A percentile compares a stretch with the other conserved stretches of the same genome.
These are phyloP conservation scores for Rehmannia glutinosa DNA, from an alignment of 257 asterid genomes.

Conservation along the genomic window DNA sequence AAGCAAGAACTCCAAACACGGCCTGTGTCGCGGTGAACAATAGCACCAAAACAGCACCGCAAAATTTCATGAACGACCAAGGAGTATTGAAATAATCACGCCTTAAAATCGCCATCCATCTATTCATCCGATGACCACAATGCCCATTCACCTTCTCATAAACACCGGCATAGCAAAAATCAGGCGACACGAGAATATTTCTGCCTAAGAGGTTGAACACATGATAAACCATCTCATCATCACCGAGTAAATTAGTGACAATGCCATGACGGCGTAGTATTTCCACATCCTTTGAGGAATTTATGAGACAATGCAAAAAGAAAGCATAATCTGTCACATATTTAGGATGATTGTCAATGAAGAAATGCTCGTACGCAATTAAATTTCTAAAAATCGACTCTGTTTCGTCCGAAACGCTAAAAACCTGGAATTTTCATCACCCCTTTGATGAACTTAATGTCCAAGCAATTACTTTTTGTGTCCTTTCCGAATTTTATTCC, in stretches of 20 bases:
- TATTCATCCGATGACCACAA: too few species aligned
- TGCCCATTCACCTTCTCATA: too few species aligned
- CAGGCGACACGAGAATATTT: constrained; percentile 10
- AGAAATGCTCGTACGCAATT: constrained; percentile 25
- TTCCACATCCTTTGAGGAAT: constrained; percentile 24
- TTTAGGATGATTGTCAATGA: constrained; percentile 20
- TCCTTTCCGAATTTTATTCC: constrained; percentile 19
- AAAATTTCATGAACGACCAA: too few species aligned
- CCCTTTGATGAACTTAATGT: constrained; percentile 29
- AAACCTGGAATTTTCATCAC: constrained; percentile 22
- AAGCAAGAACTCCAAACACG: too few species aligned
- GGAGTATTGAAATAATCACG: too few species aligned
- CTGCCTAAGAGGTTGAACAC: constrained; percentile 31
- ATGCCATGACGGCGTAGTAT: constrained; percentile 19
- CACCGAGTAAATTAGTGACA: constrained; percentile 22
- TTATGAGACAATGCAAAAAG: constrained; percentile 25
- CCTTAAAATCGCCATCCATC: too few species aligned
- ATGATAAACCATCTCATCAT: constrained; percentile 22
- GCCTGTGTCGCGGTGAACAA: too few species aligned
- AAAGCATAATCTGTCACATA: constrained; percentile 26
- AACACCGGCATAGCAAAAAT: too few species aligned
- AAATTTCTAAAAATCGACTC: constrained; percentile 30
- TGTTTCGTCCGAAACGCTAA: constrained; percentile 25
- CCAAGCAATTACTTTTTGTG: not conserved
- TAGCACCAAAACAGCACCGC: too few species aligned